Percentiles rank a stretch among this genome's conserved stretches.
These are phyloP conservation scores for Fusarium stilboides DNA, from an alignment of 2,329 filamentous ascomycete genomes.

Conservation along the genomic window DNA sequence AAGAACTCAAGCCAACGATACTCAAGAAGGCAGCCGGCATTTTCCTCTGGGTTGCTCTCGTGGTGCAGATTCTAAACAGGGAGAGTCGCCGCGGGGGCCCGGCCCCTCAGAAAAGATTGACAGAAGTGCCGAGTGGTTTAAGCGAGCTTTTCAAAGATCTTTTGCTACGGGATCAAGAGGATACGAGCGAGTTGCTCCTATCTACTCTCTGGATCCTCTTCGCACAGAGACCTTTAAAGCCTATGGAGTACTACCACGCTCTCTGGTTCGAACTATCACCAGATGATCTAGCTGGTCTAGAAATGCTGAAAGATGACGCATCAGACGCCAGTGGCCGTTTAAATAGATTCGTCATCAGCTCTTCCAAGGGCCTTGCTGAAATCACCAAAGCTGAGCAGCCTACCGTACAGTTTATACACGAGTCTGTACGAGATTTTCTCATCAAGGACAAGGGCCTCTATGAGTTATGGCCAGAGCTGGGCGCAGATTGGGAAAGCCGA, in stretches of 20 bases:
- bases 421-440: slow-evolving; percentile 65
- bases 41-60: slow-evolving; percentile 63
- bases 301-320: slow-evolving; percentile 47
- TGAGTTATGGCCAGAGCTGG: slow-evolving; percentile 31
- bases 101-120: slow-evolving; percentile 49
- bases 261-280: slow-evolving; percentile 14
- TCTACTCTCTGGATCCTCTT: slow-evolving; percentile 69
- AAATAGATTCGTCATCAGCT: slow-evolving; percentile 56
- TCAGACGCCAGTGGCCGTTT: slow-evolving; percentile 1
- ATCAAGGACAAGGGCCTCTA: slow-evolving; percentile 54
- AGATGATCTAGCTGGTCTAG: not conserved
- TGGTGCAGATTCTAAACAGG: slow-evolving; percentile 56
- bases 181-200: slow-evolving; percentile 60
- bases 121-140: slow-evolving; percentile 58
- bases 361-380: slow-evolving; percentile 68
- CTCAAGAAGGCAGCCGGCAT: slow-evolving; percentile 57
- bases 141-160: slow-evolving; percentile 67
- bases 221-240: slow-evolving; percentile 60
- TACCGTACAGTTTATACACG: slow-evolving; percentile 68
- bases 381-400: slow-evolving; percentile 52
- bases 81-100: slow-evolving; percentile 51
- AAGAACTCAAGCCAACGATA: slow-evolving; percentile 45
- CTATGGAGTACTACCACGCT: slow-evolving; percentile 60
- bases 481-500: slow-evolving; percentile 3
- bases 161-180: slow-evolving; percentile 61